phyloP scores from a whole-genome alignment of 345 rosid genomes.

The Pistacia vera region DNA sequence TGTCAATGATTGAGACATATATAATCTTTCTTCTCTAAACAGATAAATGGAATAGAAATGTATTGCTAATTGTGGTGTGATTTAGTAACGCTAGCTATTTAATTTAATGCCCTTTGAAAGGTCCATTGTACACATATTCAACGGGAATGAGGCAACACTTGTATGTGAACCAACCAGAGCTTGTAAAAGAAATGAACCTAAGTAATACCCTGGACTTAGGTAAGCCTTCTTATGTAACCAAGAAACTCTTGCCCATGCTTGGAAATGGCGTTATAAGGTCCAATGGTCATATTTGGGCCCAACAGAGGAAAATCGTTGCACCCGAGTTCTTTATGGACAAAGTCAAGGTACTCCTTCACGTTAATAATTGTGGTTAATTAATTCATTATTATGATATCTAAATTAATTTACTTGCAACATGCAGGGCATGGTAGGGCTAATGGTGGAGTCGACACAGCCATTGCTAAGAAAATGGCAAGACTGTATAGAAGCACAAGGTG shows the following conservation, averaged over 20 bases:
- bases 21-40: no score
- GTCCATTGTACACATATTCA: constrained; percentile 69
- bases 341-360: constrained; percentile 53
- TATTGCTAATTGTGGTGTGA: no score
- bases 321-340: constrained; percentile 78
- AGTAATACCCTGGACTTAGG: constrained; percentile 60
- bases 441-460: constrained; percentile 52
- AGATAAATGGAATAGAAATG: no score
- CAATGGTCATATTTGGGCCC: constrained; percentile 68
- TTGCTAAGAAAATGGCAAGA: constrained; percentile 60
- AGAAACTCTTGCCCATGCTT: constrained; percentile 58
- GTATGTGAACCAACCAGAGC: constrained; percentile 65
- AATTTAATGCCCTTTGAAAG: constrained; percentile 28
- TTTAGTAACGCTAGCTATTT: no score
- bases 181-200: constrained; percentile 75
- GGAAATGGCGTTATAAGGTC: constrained; percentile 79
- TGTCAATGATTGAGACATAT: no score
- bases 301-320: constrained; percentile 69
- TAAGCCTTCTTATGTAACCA: constrained; percentile 65
- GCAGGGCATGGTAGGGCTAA: constrained; percentile 71
- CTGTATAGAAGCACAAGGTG: constrained; percentile 29
- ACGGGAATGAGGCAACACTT: constrained; percentile 71
- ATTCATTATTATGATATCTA: no score
- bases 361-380: no score
- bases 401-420: background rate